phyloP scores from a whole-genome alignment of 176 grass and related monocot genomes.

The Lolium multiflorum region DNA sequence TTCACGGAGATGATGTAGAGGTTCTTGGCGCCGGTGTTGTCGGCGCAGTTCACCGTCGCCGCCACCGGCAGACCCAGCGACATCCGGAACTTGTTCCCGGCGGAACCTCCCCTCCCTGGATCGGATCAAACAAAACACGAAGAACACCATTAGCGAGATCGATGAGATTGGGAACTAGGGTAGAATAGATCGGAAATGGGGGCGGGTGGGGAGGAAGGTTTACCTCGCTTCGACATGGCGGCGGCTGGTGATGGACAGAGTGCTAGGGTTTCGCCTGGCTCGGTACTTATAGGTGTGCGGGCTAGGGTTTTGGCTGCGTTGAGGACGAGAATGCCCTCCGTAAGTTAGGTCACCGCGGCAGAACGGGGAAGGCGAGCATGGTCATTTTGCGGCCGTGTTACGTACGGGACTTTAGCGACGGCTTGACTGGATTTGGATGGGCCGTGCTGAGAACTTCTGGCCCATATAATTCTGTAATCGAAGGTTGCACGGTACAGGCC shows the following conservation, averaged over 20 bases:
- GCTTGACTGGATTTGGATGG: neutral
- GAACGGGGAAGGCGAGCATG: fast-evolving
- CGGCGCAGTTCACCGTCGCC: slow-evolving; percentile 67
- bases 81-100: slow-evolving; percentile 71
- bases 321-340: neutral
- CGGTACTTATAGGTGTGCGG: slow-evolving; percentile 24
- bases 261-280: slow-evolving; percentile 37
- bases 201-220: too few species aligned
- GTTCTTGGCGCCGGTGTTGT: slow-evolving; percentile 67
- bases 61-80: slow-evolving; percentile 68
- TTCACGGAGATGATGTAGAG: slow-evolving; percentile 77
- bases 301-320: slow-evolving; percentile 38
- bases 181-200: neutral
- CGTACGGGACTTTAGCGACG: neutral
- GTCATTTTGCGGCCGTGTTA: slow-evolving; percentile 1
- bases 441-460: neutral
- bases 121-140: neutral
- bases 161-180: neutral
- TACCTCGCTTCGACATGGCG: slow-evolving; percentile 75
- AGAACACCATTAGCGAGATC: neutral
- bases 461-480: too few species aligned
- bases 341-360: neutral
- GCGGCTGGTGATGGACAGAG: slow-evolving; percentile 42
- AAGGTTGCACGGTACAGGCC: too few species aligned
- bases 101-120: slow-evolving; percentile 56